phyloP scores from a whole-genome alignment of 2,329 filamentous ascomycete genomes.

The Penicillium sp. region DNA sequence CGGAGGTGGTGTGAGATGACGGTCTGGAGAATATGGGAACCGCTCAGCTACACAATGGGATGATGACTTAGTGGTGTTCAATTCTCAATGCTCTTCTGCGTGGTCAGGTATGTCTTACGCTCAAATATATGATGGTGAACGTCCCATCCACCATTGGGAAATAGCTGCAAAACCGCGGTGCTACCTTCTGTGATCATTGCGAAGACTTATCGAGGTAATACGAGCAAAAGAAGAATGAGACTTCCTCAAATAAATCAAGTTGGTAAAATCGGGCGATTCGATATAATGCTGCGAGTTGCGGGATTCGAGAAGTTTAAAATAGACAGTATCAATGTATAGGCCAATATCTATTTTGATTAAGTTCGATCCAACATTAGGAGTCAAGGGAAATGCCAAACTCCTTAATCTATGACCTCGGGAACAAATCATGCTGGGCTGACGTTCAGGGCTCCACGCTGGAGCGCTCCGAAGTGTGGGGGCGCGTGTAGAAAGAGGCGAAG shows the following conservation, averaged over 20 bases:
- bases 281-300: neutral
- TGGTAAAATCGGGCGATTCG: neutral
- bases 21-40: constrained; percentile 27
- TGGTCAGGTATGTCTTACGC: constrained; percentile 20
- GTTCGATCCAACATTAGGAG: neutral
- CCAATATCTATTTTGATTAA: neutral
- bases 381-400: neutral
- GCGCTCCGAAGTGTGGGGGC: neutral
- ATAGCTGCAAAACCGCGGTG: constrained; percentile 12
- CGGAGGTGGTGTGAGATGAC: constrained; percentile 32
- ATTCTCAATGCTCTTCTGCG: no score
- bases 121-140: constrained; percentile 39
- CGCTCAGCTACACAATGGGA: constrained; percentile 13
- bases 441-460: constrained; percentile 4
- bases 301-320: neutral
- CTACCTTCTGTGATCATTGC: neutral
- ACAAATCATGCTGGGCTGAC: neutral
- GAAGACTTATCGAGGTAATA: neutral
- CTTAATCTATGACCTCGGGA: no score
- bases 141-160: constrained; percentile 35
- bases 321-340: neutral
- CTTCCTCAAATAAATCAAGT: no score
- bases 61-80: neutral
- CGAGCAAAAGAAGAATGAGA: neutral
- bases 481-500: neutral